These are phyloP conservation scores for Porogramme epimiltina DNA, from an alignment of 1,284 basidiomycete species.

Conservation along the genomic window DNA sequence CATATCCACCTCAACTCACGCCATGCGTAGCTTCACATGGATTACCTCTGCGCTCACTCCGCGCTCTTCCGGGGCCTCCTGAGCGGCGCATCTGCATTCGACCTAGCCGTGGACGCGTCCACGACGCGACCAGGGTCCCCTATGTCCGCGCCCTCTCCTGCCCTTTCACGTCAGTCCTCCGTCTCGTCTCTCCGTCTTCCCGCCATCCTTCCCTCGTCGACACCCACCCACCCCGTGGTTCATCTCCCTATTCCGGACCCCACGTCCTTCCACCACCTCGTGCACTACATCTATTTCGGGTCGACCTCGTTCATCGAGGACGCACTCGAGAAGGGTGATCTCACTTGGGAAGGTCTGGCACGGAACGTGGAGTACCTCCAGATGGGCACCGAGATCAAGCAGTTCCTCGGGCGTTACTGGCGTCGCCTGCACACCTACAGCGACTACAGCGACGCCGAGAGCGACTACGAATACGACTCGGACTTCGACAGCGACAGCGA, in stretches of 20 bases:
- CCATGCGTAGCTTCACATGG: slow-evolving; percentile 61
- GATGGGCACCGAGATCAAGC: slow-evolving; percentile 65
- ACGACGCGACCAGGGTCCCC: slow-evolving; percentile 24
- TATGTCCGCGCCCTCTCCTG: slow-evolving; percentile 18
- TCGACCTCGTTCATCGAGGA: slow-evolving; percentile 58
- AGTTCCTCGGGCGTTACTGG: slow-evolving; percentile 63
- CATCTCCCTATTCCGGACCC: slow-evolving; percentile 80
- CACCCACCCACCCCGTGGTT: slow-evolving; percentile 62
- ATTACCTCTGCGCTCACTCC: slow-evolving; percentile 75
- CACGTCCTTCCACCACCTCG: slow-evolving; percentile 65
- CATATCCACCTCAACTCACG: neutral
- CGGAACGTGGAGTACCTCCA: slow-evolving; percentile 81
- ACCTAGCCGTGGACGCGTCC: slow-evolving; percentile 46
- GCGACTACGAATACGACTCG: slow-evolving; percentile 31
- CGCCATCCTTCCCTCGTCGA: slow-evolving; percentile 59
- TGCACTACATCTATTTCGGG: slow-evolving; percentile 82
- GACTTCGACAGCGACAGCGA: slow-evolving; percentile 39
- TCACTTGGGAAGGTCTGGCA: slow-evolving; percentile 79
- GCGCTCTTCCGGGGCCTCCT: slow-evolving; percentile 67
- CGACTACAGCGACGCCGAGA: slow-evolving; percentile 26
- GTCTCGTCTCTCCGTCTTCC: slow-evolving; percentile 56
- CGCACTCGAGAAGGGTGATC: slow-evolving; percentile 55
- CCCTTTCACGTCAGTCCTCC: slow-evolving; percentile 26
- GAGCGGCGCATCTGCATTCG: slow-evolving; percentile 61
- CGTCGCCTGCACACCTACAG: slow-evolving; percentile 48